Conservation (phyloP, 225 moss, liverwort and hornwort genomes). For the Pseudoscleropodium purum region DNA sequence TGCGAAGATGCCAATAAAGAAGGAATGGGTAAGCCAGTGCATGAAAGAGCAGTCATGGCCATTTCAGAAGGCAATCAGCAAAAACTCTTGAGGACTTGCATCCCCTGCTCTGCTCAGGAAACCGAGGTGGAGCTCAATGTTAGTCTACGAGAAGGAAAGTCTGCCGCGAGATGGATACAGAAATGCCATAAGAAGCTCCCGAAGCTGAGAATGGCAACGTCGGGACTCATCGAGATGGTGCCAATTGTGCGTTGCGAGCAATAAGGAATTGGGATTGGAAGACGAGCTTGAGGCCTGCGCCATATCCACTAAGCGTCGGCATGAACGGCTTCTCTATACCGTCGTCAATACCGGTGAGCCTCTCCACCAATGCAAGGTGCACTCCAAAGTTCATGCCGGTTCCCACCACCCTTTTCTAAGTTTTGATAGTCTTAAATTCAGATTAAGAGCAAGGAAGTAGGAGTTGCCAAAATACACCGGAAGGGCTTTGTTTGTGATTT, state of each 20-base stretch:
- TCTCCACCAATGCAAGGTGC: background rate
- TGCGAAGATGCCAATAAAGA: background rate
- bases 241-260: background rate
- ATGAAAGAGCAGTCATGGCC: conserved; percentile 13
- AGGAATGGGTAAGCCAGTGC: background rate
- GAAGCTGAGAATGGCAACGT: background rate
- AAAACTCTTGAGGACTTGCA: background rate
- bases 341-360: background rate
- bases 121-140: background rate
- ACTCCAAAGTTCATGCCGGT: background rate
- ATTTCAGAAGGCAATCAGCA: background rate
- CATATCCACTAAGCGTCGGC: background rate
- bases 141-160: background rate
- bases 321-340: background rate
- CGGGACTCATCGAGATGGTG: background rate
- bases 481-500: background rate
- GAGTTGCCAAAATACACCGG: background rate
- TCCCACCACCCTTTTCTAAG: background rate
- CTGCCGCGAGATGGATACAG: background rate
- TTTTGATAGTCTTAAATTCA: background rate
- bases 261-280: background rate
- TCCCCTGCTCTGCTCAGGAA: background rate
- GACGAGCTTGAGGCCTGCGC: background rate
- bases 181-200: background rate
- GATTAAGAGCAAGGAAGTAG: background rate